phyloP scores from a whole-genome alignment of 305 asterid species.

The Fraxinus xanthoxyloides region DNA sequence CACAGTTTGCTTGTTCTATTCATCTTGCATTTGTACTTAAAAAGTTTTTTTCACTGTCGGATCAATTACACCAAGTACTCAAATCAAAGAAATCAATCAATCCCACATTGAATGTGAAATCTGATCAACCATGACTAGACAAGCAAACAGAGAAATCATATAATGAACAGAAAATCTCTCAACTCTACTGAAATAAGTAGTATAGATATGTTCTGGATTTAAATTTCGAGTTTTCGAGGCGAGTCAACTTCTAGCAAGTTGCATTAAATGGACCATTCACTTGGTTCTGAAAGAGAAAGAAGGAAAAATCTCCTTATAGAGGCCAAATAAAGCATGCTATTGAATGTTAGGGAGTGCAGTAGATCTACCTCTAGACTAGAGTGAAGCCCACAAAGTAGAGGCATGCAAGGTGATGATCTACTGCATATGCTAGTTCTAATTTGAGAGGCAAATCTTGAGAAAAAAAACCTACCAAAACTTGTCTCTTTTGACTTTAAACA shows the following conservation, averaged over 20 bases:
- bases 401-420: constrained; percentile 13
- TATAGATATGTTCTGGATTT: neutral
- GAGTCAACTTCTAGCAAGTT: neutral
- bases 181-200: neutral
- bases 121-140: neutral
- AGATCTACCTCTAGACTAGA: constrained; percentile 14
- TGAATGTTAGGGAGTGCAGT: constrained; percentile 9
- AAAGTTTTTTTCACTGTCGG: neutral
- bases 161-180: neutral
- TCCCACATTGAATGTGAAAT: neutral
- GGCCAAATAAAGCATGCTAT: constrained; percentile 30
- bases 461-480: neutral
- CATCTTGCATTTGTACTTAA: neutral
- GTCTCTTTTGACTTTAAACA: constrained; percentile 16
- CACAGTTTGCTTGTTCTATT: neutral
- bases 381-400: constrained; percentile 29
- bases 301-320: neutral
- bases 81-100: neutral
- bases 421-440: neutral
- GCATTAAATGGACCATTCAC: neutral
- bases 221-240: neutral
- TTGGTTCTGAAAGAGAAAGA: neutral
- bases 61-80: neutral
- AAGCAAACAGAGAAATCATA: neutral
- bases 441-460: neutral